phyloP scores from a whole-genome alignment of 169 alveolate genomes.

The Plasmodium relictum region DNA sequence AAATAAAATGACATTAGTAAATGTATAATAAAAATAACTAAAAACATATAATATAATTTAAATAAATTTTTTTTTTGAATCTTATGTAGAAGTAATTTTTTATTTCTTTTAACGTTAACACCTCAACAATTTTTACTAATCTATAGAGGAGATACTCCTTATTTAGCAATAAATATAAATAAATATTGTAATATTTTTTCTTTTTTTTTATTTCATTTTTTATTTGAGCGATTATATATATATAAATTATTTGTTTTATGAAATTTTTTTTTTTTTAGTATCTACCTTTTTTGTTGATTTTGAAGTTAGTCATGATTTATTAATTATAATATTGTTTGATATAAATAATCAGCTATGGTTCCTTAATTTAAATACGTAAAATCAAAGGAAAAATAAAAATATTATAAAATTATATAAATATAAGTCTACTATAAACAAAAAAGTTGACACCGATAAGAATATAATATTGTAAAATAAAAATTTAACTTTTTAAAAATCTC shows the following conservation, averaged over 20 bases:
- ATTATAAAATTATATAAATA: not conserved
- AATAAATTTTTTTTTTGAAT: slow-evolving; percentile 11
- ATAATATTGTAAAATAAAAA: not conserved
- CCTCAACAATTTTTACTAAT: slow-evolving; percentile 63
- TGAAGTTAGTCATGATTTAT: slow-evolving; percentile 37
- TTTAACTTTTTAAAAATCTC: not conserved
- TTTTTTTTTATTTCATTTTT: slow-evolving; percentile 5
- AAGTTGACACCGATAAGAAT: not conserved
- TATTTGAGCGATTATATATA: not conserved
- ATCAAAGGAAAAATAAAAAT: not conserved
- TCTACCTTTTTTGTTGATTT: slow-evolving; percentile 34
- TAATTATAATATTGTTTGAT: slow-evolving; percentile 25
- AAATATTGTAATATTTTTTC: slow-evolving; percentile 22
- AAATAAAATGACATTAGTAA: not conserved
- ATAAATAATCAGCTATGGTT: slow-evolving; percentile 36
- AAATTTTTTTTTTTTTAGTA: slow-evolving; percentile 17
- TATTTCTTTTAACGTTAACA: slow-evolving; percentile 49
- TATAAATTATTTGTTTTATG: not conserved
- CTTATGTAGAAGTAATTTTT: slow-evolving; percentile 26
- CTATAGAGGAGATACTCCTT: slow-evolving; percentile 29
- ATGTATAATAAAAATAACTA: not conserved
- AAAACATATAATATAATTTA: not conserved
- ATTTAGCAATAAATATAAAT: slow-evolving; percentile 64
- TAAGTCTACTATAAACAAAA: not conserved
- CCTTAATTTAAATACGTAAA: slow-evolving; percentile 39